Conservation (phyloP, 2,329 filamentous ascomycete species). For the Fusarium euwallaceae region DNA sequence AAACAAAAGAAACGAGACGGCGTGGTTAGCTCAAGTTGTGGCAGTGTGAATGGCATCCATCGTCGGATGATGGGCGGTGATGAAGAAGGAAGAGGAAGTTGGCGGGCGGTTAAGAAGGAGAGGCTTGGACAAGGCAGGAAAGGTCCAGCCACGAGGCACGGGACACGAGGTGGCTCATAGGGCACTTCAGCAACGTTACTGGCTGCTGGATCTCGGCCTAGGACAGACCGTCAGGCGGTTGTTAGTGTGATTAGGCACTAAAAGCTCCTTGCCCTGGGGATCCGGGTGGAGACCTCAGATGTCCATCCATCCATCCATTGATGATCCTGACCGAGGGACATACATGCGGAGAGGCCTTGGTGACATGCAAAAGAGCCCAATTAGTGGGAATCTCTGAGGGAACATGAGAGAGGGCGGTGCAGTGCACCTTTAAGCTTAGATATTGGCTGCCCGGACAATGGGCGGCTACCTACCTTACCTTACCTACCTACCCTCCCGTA, state of each 20-base stretch:
- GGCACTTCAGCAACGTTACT: conserved; percentile 39
- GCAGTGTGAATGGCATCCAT: conserved; percentile 1
- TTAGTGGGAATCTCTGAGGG: conserved; percentile 1
- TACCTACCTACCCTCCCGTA: too few species aligned
- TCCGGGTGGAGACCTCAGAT: conserved; percentile 27
- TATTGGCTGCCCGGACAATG: neutral
- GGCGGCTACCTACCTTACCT: neutral
- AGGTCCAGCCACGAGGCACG: conserved; percentile 33
- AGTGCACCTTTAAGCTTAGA: conserved; percentile 3
- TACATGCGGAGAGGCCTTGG: conserved; percentile 5
- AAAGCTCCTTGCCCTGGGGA: conserved; percentile 30
- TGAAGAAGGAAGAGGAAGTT: conserved; percentile 8
- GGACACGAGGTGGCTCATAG: conserved; percentile 25
- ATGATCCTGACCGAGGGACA: neutral
- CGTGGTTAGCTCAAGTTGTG: conserved; percentile 1
- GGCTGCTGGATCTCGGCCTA: conserved; percentile 36
- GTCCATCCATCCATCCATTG: neutral
- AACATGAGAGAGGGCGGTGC: neutral
- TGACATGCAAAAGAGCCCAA: conserved; percentile 9
- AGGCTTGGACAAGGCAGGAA: conserved; percentile 41
- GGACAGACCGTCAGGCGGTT: conserved; percentile 36
- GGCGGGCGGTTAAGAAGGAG: conserved; percentile 32
- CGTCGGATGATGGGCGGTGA: conserved; percentile 7
- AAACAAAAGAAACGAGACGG: neutral
- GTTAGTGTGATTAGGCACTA: conserved; percentile 39